Evolutionary conservation across 2,329 filamentous ascomycete genomes (phyloP).

Genomic region (Trichoderma koningiopsis): DNA sequence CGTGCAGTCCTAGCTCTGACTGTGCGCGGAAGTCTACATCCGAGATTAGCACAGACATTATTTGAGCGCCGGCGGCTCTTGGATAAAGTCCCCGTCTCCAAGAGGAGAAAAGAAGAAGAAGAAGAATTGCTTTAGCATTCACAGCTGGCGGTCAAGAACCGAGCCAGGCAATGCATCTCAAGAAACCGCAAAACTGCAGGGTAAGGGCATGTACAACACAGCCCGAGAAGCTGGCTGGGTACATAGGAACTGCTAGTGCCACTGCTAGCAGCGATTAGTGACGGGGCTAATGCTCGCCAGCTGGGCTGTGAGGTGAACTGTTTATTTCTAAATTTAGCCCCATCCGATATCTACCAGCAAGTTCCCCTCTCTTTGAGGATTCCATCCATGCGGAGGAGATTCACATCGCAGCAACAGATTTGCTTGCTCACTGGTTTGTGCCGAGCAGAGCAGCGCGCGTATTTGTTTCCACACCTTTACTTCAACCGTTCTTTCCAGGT

Average conservation of each 20-base stretch:
- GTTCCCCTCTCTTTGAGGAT: neutral
- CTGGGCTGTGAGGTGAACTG: slow-evolving; percentile 22
- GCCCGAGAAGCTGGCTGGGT: neutral
- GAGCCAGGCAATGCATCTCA: neutral
- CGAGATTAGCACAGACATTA: neutral
- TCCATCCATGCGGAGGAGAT: neutral
- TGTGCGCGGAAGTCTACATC: slow-evolving; percentile 14
- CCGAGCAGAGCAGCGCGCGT: neutral
- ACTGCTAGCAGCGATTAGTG: neutral
- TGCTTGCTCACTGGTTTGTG: neutral
- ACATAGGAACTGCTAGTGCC: neutral
- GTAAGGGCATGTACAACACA: neutral
- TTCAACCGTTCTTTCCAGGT: neutral
- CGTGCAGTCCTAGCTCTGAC: slow-evolving; percentile 16
- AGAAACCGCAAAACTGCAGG: neutral
- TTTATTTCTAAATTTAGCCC: slow-evolving; percentile 10
- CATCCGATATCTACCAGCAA: neutral
- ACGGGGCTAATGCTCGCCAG: neutral
- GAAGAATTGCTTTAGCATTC: neutral
- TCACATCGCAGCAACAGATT: neutral
- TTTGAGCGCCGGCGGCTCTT: neutral
- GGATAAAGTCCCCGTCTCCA: neutral
- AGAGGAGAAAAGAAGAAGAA: neutral
- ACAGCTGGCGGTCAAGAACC: neutral
- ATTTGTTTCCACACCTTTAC: neutral